Conservation (phyloP, 306 rosid genomes). For the Arachis hypogaea region DNA sequence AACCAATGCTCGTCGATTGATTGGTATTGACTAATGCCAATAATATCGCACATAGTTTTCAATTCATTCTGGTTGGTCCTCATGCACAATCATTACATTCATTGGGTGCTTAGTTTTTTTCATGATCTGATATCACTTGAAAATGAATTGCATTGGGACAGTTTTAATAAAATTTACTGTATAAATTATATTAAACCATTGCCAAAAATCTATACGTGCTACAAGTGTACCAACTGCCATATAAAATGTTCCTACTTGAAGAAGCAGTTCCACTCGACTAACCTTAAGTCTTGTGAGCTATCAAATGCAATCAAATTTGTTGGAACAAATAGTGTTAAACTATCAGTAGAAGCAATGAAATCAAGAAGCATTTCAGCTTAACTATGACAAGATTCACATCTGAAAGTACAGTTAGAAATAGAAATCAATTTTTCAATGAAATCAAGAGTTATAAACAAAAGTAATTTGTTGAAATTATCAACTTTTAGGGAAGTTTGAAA, state of each 20-base stretch:
- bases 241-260: constrained; percentile 98
- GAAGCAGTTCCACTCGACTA: constrained; percentile 95
- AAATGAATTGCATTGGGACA: constrained; percentile 28
- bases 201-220: constrained; percentile 60
- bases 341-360: constrained; percentile 31
- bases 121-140: constrained; percentile 43
- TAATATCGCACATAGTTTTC: constrained; percentile 13
- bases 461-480: constrained; percentile 27
- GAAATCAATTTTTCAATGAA: constrained; percentile 38
- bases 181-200: constrained; percentile 17
- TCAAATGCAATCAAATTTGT: constrained; percentile 38
- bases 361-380: constrained; percentile 99
- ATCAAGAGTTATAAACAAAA: background rate
- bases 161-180: background rate
- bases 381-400: constrained; percentile 98
- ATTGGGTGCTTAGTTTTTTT: constrained; percentile 31
- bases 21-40: constrained; percentile 8
- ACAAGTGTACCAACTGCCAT: constrained; percentile 86
- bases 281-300: constrained; percentile 96
- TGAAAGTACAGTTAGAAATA: constrained; percentile 48
- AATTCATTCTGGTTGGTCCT: constrained; percentile 32
- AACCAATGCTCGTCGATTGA: constrained; percentile 9
- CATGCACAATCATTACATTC: constrained; percentile 23
- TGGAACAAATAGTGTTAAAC: constrained; percentile 2
- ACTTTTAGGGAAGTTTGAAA: constrained; percentile 17